Conservation (phyloP, 176 grass and related monocot species). For the Sorghum bicolor region DNA sequence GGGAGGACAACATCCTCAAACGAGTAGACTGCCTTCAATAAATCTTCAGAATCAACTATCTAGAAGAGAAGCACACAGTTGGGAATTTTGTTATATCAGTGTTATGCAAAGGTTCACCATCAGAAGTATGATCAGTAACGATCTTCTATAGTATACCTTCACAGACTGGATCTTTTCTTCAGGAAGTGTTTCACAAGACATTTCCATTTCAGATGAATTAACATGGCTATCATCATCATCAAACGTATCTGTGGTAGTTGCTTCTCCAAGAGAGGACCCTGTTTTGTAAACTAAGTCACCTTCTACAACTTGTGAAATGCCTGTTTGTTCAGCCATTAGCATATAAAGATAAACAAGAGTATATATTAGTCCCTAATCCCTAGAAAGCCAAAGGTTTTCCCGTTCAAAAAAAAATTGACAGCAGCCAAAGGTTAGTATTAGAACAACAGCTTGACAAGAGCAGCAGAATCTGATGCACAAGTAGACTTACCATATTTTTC, state of each 20-base stretch:
- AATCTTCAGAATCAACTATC: constrained; percentile 79
- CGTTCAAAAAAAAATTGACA: too few species aligned
- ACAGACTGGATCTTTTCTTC: constrained; percentile 74
- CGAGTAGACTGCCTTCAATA: constrained; percentile 64
- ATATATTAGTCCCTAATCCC: not conserved
- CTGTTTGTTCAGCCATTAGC: constrained; percentile 47
- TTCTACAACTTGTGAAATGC: constrained; percentile 69
- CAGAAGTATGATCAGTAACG: not conserved
- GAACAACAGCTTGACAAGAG: not conserved
- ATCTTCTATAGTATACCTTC: constrained; percentile 57
- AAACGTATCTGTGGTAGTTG: constrained; percentile 26
- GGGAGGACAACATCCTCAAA: constrained; percentile 94
- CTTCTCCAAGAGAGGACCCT: constrained; percentile 43
- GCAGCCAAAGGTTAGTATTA: not conserved
- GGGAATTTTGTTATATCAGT: not conserved
- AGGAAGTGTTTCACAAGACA: constrained; percentile 48
- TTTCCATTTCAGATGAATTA: constrained; percentile 41
- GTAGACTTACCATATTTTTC: constrained; percentile 75
- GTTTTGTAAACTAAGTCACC: constrained; percentile 87
- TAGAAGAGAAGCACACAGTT: constrained; percentile 43
- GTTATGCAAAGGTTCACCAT: not conserved
- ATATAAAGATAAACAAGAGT: constrained; percentile 21
- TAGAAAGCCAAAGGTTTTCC: not conserved
- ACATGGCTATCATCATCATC: constrained; percentile 38
- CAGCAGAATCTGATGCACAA: constrained; percentile 11